Evolutionary conservation across 495 filamentous ascomycete genomes (phyloP), one percentile per base, ranked within the genome.

Genomic region (Penicillium ochrochloron): DNA sequence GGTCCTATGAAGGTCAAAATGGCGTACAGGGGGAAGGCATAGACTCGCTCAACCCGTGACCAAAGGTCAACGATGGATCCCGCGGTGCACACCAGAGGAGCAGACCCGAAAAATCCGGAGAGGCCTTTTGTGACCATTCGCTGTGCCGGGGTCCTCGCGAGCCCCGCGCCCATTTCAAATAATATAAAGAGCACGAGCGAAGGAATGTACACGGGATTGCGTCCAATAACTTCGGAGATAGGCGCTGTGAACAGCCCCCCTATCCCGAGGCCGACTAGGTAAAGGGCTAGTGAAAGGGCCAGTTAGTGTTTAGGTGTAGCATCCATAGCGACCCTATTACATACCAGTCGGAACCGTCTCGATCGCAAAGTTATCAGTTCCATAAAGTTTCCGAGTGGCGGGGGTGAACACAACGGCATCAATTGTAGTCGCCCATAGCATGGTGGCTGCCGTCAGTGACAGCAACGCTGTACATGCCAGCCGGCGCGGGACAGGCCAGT

Each of bases 181-280:
- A 82, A 65, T 70, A 80, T 80, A 52, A 75, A 83, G 1, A 79
- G 37, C 0, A 73, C 67, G 0, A 80, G 62, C 33, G 50, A 61
- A 8, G 60, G 42, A 4, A 70, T 59, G 29, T 88, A 89, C 17
- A 86, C 74, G 8, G 82, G 83, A 66, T 82, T 83, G 7, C 79
- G 74, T 15, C 80, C 80, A 37, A 88, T 69, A 0, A 86, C 84
- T 65, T 90, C 88, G 33, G 74, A 79, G 48, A 83, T 31, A 5
- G 81, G 82, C 37, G 79, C 80, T 50, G 76, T 73, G 57, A 82
- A 64, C 14, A 82, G 42, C 3, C 63, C 69, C 3, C 76, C 88
- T 29, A 78, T 65, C 0, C 86, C 85, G 63, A 86, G 85, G 6
- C 85, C 85, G 37, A 84, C 70, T 0, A 90, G 72, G 64, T 82